A percentile compares a stretch with the other conserved stretches of the same genome.
Evolutionary conservation across 2,329 filamentous ascomycete species (phyloP).

Genomic region (Hypoxylon sp.): DNA sequence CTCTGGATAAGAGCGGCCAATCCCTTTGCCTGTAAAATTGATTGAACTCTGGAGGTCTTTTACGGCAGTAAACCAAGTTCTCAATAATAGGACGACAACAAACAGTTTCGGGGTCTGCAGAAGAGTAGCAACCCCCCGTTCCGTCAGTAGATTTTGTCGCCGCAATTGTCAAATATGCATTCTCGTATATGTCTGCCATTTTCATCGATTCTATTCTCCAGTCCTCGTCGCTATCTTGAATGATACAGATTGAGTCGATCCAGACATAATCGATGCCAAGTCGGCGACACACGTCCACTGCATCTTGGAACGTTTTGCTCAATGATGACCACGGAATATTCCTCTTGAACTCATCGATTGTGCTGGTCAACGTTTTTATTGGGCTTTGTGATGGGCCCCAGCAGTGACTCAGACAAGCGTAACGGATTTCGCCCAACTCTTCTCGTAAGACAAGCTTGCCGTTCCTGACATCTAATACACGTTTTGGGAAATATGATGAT

Average conservation of each 20-base stretch:
- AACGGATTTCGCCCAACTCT: background rate
- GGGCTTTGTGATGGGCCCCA: conserved; percentile 12
- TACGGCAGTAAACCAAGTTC: conserved; percentile 7
- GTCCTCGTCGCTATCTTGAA: conserved; percentile 6
- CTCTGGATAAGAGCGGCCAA: conserved; percentile 3
- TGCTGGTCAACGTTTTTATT: conserved; percentile 5
- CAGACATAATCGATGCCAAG: conserved; percentile 1
- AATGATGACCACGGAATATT: conserved; percentile 4
- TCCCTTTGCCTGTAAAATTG: conserved; percentile 4
- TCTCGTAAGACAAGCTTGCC: background rate
- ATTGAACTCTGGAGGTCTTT: conserved; percentile 9
- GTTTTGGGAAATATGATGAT: conserved; percentile 7
- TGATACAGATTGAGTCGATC: conserved; percentile 18
- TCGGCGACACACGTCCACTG: background rate
- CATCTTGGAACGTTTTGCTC: conserved; percentile 10
- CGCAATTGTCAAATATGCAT: background rate
- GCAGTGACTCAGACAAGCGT: conserved; percentile 11
- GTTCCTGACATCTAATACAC: conserved; percentile 11
- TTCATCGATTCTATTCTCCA: conserved; percentile 2
- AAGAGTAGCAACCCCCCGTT: conserved; percentile 3
- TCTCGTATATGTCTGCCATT: conserved; percentile 7
- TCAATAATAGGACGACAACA: background rate
- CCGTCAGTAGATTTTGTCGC: conserved; percentile 5
- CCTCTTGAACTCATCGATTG: conserved; percentile 5
- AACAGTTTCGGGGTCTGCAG: conserved; percentile 1